Base-by-base conservation (phyloP, 768 basidiomycete species). In the Sistotremastrum suecicum region DNA sequence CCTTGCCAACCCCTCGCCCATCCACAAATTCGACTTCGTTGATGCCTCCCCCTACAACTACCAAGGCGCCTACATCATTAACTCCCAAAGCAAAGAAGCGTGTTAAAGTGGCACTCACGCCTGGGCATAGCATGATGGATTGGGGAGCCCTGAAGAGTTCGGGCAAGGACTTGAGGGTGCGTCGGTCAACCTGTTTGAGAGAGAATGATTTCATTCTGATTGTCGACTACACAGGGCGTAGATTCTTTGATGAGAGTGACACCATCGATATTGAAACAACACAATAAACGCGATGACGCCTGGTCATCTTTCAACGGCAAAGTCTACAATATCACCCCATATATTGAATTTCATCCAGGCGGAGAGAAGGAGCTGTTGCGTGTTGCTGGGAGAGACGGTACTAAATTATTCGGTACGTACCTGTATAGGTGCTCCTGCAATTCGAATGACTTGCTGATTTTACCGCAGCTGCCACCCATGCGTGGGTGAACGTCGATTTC, bases 311-410 rank as follows among this genome's bases (percentile, higher is more conserved):
- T 97, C 66, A 76, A 81, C 53, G 91, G 89, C 45, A 91, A 86
- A 58, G 91, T 99, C 11, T 99, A 99, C 65, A 97, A 97, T 58
- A 86, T 99, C 43, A 91, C 90, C 2, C 76, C 85, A 0, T 99
- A 95, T 63, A 63, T 95, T 5, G 66, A 80, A 2, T 99, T 80
- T 55, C 94, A 98, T 62, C 94, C 94, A 1, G 94, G 94, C 5
- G 94, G 94, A 9, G 90, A 83, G 66, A 81, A 79, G 52, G 89
- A 98, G 59, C 68, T 99, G 39, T 84, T 99, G 88, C 75, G 94
- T 12, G 84, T 84, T 20, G 95, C 92, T 6, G 95, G 95, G 1
- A 70, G 90, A 46, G 95, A 99, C 56, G 95, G 94, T 8, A 90
- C 91, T 0, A 83, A 87, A 57, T 70, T 99, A 7, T 98, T 99